Evolutionary conservation across 225 moss, liverwort and hornwort genomes (phyloP).

Genomic region (Neckera pumila): DNA sequence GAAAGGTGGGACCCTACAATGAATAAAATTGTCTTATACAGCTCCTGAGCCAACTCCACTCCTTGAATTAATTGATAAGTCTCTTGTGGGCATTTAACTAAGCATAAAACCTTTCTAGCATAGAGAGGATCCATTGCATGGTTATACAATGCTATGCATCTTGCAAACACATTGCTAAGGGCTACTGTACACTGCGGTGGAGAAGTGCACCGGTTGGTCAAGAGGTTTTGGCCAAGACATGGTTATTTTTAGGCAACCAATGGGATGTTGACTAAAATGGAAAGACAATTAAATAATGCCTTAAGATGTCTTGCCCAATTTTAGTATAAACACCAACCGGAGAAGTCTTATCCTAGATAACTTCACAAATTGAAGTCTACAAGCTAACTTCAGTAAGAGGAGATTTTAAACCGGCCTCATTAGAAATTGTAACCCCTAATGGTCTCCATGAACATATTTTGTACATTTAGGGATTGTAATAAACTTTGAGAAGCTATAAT

Average conservation of each 20-base stretch:
- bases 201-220: no score
- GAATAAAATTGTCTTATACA: no score
- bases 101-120: no score
- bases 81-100: no score
- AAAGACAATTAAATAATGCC: background rate
- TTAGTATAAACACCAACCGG: background rate
- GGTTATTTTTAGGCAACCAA: background rate
- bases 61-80: no score
- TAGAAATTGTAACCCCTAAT: background rate
- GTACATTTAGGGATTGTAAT: accelerated
- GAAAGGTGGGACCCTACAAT: no score
- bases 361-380: background rate
- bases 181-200: no score
- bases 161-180: no score
- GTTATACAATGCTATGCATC: no score
- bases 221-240: background rate
- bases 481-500: background rate
- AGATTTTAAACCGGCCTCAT: accelerated
- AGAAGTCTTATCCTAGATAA: background rate
- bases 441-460: background rate
- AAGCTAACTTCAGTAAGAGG: accelerated
- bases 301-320: background rate
- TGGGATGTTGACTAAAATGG: background rate
- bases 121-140: no score
- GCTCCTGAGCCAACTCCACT: no score